Conservation (phyloP, 148 eudicot genomes). For the Chenopodium suecicum region DNA sequence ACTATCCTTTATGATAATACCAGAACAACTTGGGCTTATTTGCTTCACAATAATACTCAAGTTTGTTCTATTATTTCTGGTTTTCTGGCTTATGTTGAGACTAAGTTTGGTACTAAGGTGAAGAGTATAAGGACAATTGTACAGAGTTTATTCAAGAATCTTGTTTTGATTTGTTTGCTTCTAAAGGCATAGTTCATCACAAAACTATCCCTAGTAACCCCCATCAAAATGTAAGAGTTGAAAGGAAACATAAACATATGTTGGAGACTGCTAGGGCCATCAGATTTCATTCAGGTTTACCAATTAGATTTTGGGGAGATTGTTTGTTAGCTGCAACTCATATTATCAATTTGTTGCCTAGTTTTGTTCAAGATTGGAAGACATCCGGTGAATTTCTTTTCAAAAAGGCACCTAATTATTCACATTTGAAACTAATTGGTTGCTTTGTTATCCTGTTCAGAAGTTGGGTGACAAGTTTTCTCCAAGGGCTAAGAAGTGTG, state of each 20-base stretch:
- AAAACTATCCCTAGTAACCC: background rate
- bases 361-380: background rate
- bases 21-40: no score
- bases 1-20: no score
- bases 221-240: background rate
- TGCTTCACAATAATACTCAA: no score
- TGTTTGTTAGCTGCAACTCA: background rate
- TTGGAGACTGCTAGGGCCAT: background rate
- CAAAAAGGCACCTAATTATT: background rate
- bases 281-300: no score
- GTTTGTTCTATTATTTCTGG: no score
- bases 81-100: no score
- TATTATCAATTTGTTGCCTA: background rate
- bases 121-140: background rate
- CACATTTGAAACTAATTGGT: background rate
- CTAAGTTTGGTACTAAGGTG: no score
- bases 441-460: background rate
- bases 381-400: background rate
- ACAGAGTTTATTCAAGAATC: background rate
- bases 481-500: background rate
- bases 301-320: no score
- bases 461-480: background rate
- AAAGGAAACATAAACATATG: background rate
- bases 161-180: background rate
- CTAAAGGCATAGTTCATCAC: background rate